Evolutionary conservation across 2,329 filamentous ascomycete species (phyloP), one percentile per base, ranked within the genome.

Genomic region (Diaporthe citriasiana): DNA sequence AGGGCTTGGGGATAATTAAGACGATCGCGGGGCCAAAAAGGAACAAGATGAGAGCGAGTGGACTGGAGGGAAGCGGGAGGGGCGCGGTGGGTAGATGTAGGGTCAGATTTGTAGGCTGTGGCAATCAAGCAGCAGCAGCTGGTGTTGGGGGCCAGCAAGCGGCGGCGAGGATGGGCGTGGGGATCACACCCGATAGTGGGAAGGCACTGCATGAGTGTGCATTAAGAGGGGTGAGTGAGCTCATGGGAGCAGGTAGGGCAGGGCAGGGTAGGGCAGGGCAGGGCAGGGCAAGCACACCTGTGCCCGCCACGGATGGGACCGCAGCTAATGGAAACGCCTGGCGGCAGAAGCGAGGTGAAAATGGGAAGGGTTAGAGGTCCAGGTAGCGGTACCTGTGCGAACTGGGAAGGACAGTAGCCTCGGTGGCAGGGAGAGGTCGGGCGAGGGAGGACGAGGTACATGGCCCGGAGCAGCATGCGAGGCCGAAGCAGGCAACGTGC

Each of bases 91-190:
- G 71, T 73, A 71, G 59, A 68, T 60, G 72, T 73, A 73, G 45
- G 42, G 22, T 60, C 53, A 68, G 66, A 75, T 71, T 73, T 73
- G 74, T 75, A 73, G 71, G 57, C 63, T 65, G 74, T 75, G 74
- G 74, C 53, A 59, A 66, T 51, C 38, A 25, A 60, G 53, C 55
- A 68, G 45, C 45, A 74, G 69, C 45, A 72, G 60, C 30, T 40
- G 51, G n/a, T 51, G 47, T 73, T 53, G 73, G 65, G 40, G 65
- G 63, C 55, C 42, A 73, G 66, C 40, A 30, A 25, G 45, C 60
- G 19, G 63, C 63, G 27, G 63, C 45, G 63, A 66, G 63, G 63
- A 66, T 25, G 45, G 47, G 57, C 68, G 74, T 74, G 74, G 68
- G 72, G 60, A 75, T 42, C 50, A 51, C 35, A 74, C 68, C 72